Evolutionary conservation across 257 asterid species (phyloP), one percentile per base, ranked within the genome.

Genomic region (Primulina eburnea): DNA sequence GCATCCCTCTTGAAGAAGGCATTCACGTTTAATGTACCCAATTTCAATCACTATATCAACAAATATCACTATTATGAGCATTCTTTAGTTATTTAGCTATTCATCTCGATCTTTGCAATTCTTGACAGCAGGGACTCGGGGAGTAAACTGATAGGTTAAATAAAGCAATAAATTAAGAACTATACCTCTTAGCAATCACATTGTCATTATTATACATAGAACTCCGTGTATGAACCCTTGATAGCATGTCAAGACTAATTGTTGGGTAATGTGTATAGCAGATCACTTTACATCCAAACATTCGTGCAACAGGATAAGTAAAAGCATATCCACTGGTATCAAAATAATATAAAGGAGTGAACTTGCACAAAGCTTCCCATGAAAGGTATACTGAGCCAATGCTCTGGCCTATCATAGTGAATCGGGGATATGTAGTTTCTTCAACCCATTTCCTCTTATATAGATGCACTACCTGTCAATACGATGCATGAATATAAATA

Each of bases 321-420:
- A 94, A 94, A 50, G 97, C 99, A 83, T 94, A 91, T 33, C 99
- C 99, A 80, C 97, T 86, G 60, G 97, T 94, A 77, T 94, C 99
- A 32, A 91, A 68, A 85, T 81, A 91, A 84, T 91, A 94, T n/a
- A 72, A 38, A 55, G 97, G 97, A 60, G 96, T 89, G 68, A 75
- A 85, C 26, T 74, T 71, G 81, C 87, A 79, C 77, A 94, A 81
- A 75, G 99, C 96, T 85, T 94, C 96, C 97, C 97, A 91, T 35
- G 97, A 81, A 11, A 91, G 88, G 74, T 83, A 87, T 60, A 93
- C 85, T 37, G 99, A 93, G 70, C 99, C 96, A 76, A 93, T 82
- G 83, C 99, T 93, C 77, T 93, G 99, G 33, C 99, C 96, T 78
- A 93, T 89, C 96, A 91, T 89, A 33, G 97, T 91, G 81, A 93